Conservation (phyloP, 2,329 filamentous ascomycete genomes). For the Diatrype stigma region DNA sequence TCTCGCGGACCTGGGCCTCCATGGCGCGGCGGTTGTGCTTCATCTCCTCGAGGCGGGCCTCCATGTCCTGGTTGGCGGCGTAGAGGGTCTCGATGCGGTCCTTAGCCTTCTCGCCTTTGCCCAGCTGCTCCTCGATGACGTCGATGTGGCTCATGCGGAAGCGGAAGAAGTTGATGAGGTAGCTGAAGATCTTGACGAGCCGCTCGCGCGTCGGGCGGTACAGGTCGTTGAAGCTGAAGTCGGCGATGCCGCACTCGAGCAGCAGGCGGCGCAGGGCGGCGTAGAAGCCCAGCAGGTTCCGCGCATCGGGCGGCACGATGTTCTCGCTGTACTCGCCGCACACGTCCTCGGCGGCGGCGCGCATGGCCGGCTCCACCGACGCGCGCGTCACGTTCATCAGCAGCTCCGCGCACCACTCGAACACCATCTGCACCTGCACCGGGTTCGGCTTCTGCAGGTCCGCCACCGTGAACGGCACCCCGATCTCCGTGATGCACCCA, state of each 20-base stretch:
- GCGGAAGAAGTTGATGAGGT: slow-evolving; percentile 97
- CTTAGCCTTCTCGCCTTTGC: slow-evolving; percentile 83
- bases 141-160: slow-evolving; percentile 90
- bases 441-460: slow-evolving; percentile 94
- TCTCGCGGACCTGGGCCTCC: slow-evolving; percentile 77
- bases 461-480: slow-evolving; percentile 78
- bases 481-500: slow-evolving; percentile 95
- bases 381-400: slow-evolving; percentile 92
- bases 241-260: slow-evolving; percentile 82
- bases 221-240: slow-evolving; percentile 90
- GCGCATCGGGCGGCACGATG: slow-evolving; percentile 79
- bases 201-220: slow-evolving; percentile 88
- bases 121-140: slow-evolving; percentile 90
- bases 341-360: slow-evolving; percentile 81
- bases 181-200: slow-evolving; percentile 91
- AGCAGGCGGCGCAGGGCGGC: slow-evolving; percentile 75
- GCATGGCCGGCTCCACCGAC: slow-evolving; percentile 92
- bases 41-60: slow-evolving; percentile 75
- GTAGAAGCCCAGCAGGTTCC: slow-evolving; percentile 96
- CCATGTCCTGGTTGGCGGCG: slow-evolving; percentile 81
- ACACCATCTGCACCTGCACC: slow-evolving; percentile 92
- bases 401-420: slow-evolving; percentile 95
- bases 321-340: slow-evolving; percentile 75
- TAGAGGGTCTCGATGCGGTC: slow-evolving; percentile 82
- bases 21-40: slow-evolving; percentile 73